These are phyloP conservation scores for Hyaloperonospora brassicae DNA, from an alignment of 352 stramenopile genomes.

Conservation along the genomic window DNA sequence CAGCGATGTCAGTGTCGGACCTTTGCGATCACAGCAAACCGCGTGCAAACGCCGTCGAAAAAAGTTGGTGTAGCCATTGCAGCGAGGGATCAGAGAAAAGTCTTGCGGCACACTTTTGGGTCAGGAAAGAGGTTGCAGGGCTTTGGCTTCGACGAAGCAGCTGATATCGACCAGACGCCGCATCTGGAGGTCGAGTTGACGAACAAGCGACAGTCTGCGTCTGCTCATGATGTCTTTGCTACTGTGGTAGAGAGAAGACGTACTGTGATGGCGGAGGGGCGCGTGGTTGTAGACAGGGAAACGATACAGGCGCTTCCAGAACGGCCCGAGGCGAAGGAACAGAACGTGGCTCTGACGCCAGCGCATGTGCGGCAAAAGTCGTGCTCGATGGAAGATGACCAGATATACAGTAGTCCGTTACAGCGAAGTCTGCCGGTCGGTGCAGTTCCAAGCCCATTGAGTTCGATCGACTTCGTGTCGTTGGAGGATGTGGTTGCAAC, in stretches of 20 bases:
- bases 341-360: too few species aligned
- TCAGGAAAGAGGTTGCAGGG: conserved; percentile 29
- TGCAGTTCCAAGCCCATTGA: conserved; percentile 20
- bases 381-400: too few species aligned
- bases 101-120: conserved; percentile 52
- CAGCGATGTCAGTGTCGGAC: conserved; percentile 24
- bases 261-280: background rate
- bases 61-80: conserved; percentile 4
- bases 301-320: too few species aligned
- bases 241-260: conserved; percentile 8
- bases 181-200: conserved; percentile 24
- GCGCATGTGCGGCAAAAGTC: too few species aligned
- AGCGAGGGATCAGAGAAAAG: conserved; percentile 35
- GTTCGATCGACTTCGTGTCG: conserved; percentile 29
- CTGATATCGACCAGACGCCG: conserved; percentile 12
- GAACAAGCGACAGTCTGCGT: conserved; percentile 1
- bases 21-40: conserved; percentile 32
- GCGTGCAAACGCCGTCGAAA: conserved; percentile 21
- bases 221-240: background rate
- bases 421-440: conserved; percentile 22
- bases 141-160: conserved; percentile 39
- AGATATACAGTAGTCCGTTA: conserved; percentile 27
- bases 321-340: too few species aligned
- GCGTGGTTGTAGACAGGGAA: background rate
- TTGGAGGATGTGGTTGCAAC: conserved; percentile 25